Percentiles rank a stretch among this genome's conserved stretches.
phyloP scores from a whole-genome alignment of 441 rosid genomes.

The Jatropha podagrica region DNA sequence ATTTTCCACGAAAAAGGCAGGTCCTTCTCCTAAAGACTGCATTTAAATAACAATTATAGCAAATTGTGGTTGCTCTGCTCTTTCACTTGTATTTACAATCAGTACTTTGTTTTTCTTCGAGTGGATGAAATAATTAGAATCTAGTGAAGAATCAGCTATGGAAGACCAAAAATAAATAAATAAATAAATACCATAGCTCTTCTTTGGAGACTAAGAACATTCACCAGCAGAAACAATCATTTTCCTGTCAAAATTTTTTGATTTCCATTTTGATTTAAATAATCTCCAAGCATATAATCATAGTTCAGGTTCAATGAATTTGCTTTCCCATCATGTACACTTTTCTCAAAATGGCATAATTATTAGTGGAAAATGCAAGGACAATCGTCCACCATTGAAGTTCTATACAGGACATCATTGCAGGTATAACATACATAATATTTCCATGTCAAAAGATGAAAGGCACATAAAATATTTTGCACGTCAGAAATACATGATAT shows the following conservation, averaged over 20 bases:
- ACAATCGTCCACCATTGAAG: too few relatives aligned
- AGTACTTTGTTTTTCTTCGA: background rate
- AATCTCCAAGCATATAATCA: too few relatives aligned
- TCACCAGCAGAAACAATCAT: too few relatives aligned
- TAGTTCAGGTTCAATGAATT: too few relatives aligned
- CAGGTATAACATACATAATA: background rate
- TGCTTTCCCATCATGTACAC: background rate
- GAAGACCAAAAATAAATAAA: too few relatives aligned
- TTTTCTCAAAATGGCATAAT: background rate
- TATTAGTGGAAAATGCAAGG: too few relatives aligned
- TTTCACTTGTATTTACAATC: background rate
- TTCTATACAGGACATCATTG: background rate
- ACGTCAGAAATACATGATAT: background rate
- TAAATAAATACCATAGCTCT: too few relatives aligned
- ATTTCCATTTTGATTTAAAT: too few relatives aligned
- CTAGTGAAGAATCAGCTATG: too few relatives aligned
- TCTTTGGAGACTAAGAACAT: too few relatives aligned
- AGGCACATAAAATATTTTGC: background rate
- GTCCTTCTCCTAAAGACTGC: background rate
- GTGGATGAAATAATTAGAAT: too few relatives aligned
- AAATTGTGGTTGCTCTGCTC: background rate
- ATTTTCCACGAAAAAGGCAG: background rate
- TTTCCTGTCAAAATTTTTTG: too few relatives aligned
- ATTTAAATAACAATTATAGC: background rate
- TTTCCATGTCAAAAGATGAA: background rate